Percentiles rank a stretch among this genome's conserved stretches.
These are phyloP conservation scores for Apiospora kogelbergensis DNA, from an alignment of 2,329 filamentous ascomycete species.

Conservation along the genomic window DNA sequence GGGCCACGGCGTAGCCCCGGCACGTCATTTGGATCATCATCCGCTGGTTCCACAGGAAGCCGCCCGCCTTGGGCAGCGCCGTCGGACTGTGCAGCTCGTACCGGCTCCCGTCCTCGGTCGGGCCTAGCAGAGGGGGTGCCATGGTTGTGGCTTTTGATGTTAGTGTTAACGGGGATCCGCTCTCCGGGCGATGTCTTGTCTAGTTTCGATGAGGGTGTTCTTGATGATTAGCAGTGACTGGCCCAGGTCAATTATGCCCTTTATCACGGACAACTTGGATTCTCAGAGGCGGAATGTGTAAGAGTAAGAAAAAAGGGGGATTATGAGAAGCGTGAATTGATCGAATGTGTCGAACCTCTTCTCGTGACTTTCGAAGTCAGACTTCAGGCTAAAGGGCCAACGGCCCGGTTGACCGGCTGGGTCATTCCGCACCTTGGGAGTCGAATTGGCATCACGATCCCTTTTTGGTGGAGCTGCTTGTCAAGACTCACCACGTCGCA, in stretches of 20 bases:
- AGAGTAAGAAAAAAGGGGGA: neutral
- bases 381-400: neutral
- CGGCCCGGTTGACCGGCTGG: slow-evolving; percentile 5
- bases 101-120: slow-evolving; percentile 49
- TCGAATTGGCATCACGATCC: neutral
- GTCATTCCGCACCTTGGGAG: neutral
- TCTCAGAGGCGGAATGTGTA: neutral
- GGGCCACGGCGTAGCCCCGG: slow-evolving; percentile 57
- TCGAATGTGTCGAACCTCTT: neutral
- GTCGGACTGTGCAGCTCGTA: slow-evolving; percentile 57
- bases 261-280: neutral
- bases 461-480: neutral
- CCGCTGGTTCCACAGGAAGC: slow-evolving; percentile 59
- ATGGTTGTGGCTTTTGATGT: neutral
- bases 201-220: neutral
- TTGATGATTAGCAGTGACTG: neutral
- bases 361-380: neutral
- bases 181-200: neutral
- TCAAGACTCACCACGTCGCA: neutral
- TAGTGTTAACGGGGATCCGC: too few relatives aligned
- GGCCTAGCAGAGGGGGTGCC: slow-evolving; percentile 10
- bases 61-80: slow-evolving; percentile 54
- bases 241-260: neutral
- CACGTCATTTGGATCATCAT: slow-evolving; percentile 63
- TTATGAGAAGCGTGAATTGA: neutral